A percentile compares a stretch with the other conserved stretches of the same genome.
Evolutionary conservation across 306 rosid species (phyloP).

Genomic region (Citrullus amarus): DNA sequence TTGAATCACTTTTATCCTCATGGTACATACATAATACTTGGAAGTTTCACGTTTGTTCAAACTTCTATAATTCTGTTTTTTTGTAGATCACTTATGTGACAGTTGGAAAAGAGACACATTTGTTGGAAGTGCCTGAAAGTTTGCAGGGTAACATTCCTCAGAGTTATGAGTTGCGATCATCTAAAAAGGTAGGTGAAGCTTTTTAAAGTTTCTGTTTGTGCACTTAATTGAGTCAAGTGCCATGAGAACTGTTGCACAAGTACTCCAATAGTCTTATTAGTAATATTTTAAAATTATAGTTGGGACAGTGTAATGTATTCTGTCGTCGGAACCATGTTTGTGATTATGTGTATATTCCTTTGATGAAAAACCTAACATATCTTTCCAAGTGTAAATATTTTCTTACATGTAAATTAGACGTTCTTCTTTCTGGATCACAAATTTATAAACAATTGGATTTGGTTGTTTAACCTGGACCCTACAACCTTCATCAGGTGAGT

Average conservation of each 20-base stretch:
- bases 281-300: background rate
- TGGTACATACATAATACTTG: background rate
- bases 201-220: background rate
- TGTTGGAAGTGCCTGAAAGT: constrained; percentile 87
- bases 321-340: background rate
- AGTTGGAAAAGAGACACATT: constrained; percentile 71
- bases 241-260: background rate
- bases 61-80: constrained; percentile 15
- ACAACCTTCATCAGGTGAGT: background rate
- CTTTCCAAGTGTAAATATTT: background rate
- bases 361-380: background rate
- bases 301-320: background rate
- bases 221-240: background rate
- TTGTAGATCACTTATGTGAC: constrained; percentile 63
- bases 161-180: constrained; percentile 70
- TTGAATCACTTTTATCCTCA: constrained; percentile 11
- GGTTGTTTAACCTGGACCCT: background rate
- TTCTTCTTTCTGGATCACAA: background rate
- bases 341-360: background rate
- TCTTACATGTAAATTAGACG: background rate
- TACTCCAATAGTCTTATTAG: background rate
- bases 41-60: background rate
- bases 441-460: background rate
- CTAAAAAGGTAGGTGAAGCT: constrained; percentile 50
- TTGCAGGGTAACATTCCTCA: constrained; percentile 34